phyloP scores from a whole-genome alignment of 176 grass and related monocot genomes.

The Oryza nivara region DNA sequence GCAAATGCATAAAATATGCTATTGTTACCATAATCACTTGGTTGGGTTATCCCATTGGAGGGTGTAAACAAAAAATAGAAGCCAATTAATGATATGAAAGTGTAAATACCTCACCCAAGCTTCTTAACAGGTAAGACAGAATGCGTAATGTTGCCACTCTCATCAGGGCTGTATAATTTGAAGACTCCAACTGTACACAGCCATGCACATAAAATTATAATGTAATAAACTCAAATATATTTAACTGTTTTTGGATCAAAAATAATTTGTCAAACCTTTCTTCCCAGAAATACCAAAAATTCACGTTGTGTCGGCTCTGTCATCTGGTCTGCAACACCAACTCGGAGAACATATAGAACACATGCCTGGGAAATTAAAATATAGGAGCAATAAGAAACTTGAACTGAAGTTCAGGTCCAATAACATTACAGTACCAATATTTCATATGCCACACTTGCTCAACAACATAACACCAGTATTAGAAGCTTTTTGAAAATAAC shows the following conservation, averaged over 20 bases:
- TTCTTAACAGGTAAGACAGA: conserved; percentile 90
- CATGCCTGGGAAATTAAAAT: conserved; percentile 71
- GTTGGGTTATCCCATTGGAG: neutral
- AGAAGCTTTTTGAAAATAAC: neutral
- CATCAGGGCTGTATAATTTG: conserved; percentile 71
- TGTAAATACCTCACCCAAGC: conserved; percentile 77
- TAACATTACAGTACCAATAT: conserved; percentile 24
- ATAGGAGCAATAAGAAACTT: conserved; percentile 48
- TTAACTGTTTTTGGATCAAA: conserved; percentile 30
- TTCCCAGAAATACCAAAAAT: conserved; percentile 89
- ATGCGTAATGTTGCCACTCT: conserved; percentile 78
- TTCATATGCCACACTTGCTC: conserved; percentile 26
- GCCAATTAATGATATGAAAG: neutral
- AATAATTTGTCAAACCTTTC: conserved; percentile 66
- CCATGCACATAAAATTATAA: conserved; percentile 14
- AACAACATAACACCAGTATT: conserved; percentile 1
- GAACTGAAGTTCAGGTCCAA: conserved; percentile 17
- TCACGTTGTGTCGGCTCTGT: conserved; percentile 80
- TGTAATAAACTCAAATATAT: conserved; percentile 7
- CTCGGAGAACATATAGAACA: conserved; percentile 87
- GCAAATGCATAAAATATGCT: conserved; percentile 29
- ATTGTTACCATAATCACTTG: neutral
- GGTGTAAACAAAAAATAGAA: conserved; percentile 16
- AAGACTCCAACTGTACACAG: conserved; percentile 81
- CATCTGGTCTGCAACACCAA: conserved; percentile 94